Conservation (phyloP, 1,139 yeast species). For the Candida labiduridarum region DNA sequence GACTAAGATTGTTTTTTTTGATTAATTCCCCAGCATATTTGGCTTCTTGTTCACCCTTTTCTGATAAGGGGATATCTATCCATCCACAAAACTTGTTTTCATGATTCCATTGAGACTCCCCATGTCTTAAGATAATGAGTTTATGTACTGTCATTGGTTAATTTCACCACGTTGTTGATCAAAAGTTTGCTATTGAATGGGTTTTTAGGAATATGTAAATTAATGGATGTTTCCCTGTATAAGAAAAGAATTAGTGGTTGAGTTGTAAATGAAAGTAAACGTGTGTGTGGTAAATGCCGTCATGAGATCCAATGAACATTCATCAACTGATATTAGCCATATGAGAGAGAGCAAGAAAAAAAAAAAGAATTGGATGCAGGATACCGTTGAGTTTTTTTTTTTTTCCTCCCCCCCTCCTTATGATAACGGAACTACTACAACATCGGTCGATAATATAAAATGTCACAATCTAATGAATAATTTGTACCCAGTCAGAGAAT, state of each 20-base stretch:
- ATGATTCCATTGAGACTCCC: conserved; percentile 75
- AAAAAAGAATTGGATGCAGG: conserved; percentile 1
- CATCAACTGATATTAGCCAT: conserved; percentile 1
- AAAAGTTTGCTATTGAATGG: too few species aligned
- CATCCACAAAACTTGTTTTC: conserved; percentile 78
- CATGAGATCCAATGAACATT: not conserved
- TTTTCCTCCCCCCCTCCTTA: not conserved
- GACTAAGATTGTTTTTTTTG: conserved; percentile 36
- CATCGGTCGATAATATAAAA: not conserved
- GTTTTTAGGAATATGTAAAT: too few species aligned
- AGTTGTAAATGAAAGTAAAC: too few species aligned
- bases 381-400: not conserved
- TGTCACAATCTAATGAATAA: not conserved
- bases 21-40: conserved; percentile 58
- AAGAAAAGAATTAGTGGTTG: too few species aligned
- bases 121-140: conserved; percentile 66
- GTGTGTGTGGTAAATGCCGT: too few species aligned
- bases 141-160: conserved; percentile 26
- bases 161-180: not conserved
- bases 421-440: not conserved
- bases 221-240: too few species aligned
- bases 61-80: conserved; percentile 72
- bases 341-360: not conserved
- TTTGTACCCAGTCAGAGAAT: not conserved
- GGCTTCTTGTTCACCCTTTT: conserved; percentile 66